Evolutionary conservation across 1,284 basidiomycete genomes (phyloP).

Genomic region (Heterobasidion occidentale): DNA sequence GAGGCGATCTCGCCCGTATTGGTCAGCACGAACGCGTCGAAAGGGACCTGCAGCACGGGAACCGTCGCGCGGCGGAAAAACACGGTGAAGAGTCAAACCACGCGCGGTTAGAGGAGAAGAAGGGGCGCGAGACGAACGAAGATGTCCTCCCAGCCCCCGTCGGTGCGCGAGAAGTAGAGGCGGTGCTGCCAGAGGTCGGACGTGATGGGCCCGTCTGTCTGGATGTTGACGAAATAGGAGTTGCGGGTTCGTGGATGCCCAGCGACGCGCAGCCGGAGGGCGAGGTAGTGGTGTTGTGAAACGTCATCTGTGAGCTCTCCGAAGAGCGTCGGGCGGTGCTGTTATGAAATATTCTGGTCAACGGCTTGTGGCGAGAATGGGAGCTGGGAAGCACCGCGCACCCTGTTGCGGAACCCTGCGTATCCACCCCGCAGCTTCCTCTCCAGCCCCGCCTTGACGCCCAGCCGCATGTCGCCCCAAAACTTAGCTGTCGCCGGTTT

Average conservation of each 20-base stretch:
- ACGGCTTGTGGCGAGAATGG: not conserved
- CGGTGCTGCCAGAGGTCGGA: conserved; percentile 88
- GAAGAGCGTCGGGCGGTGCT: conserved; percentile 70
- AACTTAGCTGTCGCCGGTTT: conserved; percentile 48
- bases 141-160: conserved; percentile 80
- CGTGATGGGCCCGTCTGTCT: conserved; percentile 72
- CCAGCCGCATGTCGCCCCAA: conserved; percentile 67
- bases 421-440: conserved; percentile 67
- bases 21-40: conserved; percentile 76
- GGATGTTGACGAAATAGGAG: conserved; percentile 85
- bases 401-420: conserved; percentile 80
- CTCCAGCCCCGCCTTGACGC: conserved; percentile 52
- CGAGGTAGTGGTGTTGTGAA: conserved; percentile 70
- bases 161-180: conserved; percentile 64
- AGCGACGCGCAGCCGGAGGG: conserved; percentile 64
- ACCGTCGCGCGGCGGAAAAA: too few relatives aligned
- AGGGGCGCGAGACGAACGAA: conserved; percentile 43
- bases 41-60: conserved; percentile 53
- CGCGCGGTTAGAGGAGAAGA: not conserved
- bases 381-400: conserved; percentile 18
- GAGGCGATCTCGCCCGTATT: conserved; percentile 73
- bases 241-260: conserved; percentile 65
- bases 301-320: conserved; percentile 79
- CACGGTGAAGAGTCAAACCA: not conserved
- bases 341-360: not conserved